Evolutionary conservation across 2,329 filamentous ascomycete genomes (phyloP), one percentile per base, ranked within the genome.

Genomic region (Scedosporium aurantiacum): DNA sequence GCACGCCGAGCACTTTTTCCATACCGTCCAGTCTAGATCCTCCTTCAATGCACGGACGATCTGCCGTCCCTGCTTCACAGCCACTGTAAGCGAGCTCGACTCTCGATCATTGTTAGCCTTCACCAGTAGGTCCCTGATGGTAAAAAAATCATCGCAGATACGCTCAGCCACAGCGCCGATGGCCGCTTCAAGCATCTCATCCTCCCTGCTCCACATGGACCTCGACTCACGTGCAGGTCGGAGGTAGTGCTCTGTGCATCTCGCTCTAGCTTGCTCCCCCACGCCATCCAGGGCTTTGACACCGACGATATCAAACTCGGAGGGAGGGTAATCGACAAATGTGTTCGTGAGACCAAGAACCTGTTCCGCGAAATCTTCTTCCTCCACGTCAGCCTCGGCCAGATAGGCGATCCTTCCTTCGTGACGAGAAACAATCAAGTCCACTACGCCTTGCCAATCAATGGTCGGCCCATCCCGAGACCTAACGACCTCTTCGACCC

Each of bases 371-470:
- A 80, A 72, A 1, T 67, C 21, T 6, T 65, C 62, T 2, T 71
- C 65, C 0, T 71, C 66, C 4, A 69, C 63, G 2, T 68, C 65
- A 2, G 64, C 57, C 2, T 66, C 66, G 4, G 68, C 69, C 66
- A 82, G 72, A 4, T 74, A 68, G 2, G 66, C 65, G 28, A 91
- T 71, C 25, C 83, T 76, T 37, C 80, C 74, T 3, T 79, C 78
- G 66, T 87, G 90, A 1, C 88, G 79, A 4, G 76, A 70, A 3
- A 89, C 76, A 3, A 91, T 74, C 76, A 88, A 79, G 66, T 92
- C 89, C 0, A 80, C 78, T 1, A 88, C 74, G 0, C 74, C 78
- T 68, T 91, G 88, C 89, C 89, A 91, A 66, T 89, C 74, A 27
- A 82, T 68, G 14, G 58, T 41, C 70, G 0, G 68, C 61, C 2